Evolutionary conservation across 768 basidiomycete species (phyloP), one percentile per base, ranked within the genome.

Genomic region (Coprinopsis marcescibilis): DNA sequence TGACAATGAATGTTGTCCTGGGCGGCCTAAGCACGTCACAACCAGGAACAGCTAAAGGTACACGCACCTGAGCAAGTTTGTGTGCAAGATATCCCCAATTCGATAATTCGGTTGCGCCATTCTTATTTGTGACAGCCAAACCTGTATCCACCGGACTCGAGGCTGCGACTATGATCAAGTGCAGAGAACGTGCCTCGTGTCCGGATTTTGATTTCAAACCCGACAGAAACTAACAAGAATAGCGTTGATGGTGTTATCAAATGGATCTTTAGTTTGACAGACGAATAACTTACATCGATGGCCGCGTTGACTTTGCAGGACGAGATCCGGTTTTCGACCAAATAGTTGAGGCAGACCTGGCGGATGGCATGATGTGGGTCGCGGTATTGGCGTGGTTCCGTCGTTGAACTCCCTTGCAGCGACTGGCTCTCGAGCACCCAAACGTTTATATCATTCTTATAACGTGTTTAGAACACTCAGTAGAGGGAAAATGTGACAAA

Each of bases 1-100:
- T 83, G 82, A 53, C 75, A 77, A 46, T 75, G 73, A 37, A 83
- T 77, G 39, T 71, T 63, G 35, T 70, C 65, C 82, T 83, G 54
- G 15, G 25, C 25, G 32, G 41, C 17, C 33, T 49, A 37, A 23
- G 35, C 12, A 32, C 30, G 37, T 48, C 33, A 38, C 56, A 37
- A 46, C 53, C 64, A 53, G 63, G 45, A 37, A 46, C 15, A 42
- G 21, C 17, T 4, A 37, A 8, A 45, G 17, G 33, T 30, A 30
- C 46, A 36, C 57, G 51, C 65, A 78, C 77, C 66, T 72, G 65
- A 34, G 65, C 67, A 50, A 78, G 55, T 47, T 65, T 69, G 35
- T 72, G 64, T 21, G 72, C 70, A 23, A 77, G 60, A 19, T 63
- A 55, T 36, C 62, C 57, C 71, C 73, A 75, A 40, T 66, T 60